phyloP scores from a whole-genome alignment of 805 yeast genomes.

The Schwanniomyces sp. region DNA sequence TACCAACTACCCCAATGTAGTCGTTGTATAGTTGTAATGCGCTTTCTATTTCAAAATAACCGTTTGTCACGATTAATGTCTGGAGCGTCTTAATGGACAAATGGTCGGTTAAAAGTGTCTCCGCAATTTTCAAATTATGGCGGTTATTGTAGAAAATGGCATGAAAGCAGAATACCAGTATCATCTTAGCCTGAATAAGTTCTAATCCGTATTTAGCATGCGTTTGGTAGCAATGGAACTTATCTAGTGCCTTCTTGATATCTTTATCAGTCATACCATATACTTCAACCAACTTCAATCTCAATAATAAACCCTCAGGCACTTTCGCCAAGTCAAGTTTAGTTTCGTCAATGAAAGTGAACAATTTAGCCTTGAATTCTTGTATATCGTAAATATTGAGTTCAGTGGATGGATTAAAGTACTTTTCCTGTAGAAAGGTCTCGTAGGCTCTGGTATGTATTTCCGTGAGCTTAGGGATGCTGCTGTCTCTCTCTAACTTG shows the following conservation, averaged over 20 bases:
- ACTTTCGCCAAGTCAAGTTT: conserved; percentile 22
- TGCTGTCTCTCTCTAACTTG: neutral
- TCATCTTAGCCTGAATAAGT: conserved; percentile 39
- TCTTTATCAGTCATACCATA: conserved; percentile 31
- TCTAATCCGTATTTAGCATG: conserved; percentile 41
- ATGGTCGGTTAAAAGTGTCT: conserved; percentile 29
- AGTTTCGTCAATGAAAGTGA: conserved; percentile 18
- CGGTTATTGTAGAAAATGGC: conserved; percentile 31
- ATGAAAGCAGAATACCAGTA: conserved; percentile 41
- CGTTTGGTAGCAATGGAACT: conserved; percentile 39
- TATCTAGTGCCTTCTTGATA: conserved; percentile 30
- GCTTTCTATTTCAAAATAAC: conserved; percentile 37
- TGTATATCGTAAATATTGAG: neutral
- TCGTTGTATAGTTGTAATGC: conserved; percentile 47
- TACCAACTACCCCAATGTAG: conserved; percentile 38
- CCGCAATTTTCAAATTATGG: conserved; percentile 35
- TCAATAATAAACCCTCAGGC: conserved; percentile 28
- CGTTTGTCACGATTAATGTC: conserved; percentile 40
- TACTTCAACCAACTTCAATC: conserved; percentile 31
- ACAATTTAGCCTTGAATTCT: conserved; percentile 5
- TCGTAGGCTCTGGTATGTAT: neutral
- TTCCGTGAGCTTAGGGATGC: conserved; percentile 2
- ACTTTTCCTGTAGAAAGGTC: neutral
- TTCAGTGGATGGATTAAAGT: neutral
- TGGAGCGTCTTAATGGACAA: conserved; percentile 35